Evolutionary conservation across 2,329 filamentous ascomycete genomes (phyloP).

Genomic region (Tolypocladium guangdongense): DNA sequence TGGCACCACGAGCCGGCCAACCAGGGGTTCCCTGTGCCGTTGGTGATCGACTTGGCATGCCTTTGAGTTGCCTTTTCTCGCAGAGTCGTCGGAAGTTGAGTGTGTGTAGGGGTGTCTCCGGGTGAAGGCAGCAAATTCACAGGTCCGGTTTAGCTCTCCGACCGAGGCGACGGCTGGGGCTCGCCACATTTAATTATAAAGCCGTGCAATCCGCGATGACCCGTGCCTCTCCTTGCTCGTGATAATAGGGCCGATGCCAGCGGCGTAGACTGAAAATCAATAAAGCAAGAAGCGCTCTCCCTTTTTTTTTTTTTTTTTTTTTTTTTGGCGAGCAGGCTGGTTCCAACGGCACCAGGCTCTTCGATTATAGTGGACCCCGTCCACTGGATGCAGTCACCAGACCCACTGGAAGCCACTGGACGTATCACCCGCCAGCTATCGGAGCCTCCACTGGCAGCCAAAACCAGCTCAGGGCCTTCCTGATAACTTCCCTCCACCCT

Average conservation of each 20-base stretch:
- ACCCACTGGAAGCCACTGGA: not conserved
- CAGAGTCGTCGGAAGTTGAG: not conserved
- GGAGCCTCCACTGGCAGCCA: not conserved
- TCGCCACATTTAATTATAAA: not conserved
- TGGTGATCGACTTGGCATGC: not conserved
- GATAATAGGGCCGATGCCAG: not conserved
- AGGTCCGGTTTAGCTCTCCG: not conserved
- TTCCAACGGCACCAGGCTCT: not conserved
- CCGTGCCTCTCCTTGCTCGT: not conserved
- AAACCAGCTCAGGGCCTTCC: not conserved
- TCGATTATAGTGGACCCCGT: not conserved
- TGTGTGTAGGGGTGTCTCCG: not conserved
- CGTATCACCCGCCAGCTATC: not conserved
- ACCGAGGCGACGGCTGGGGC: not conserved
- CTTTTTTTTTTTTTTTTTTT: too few relatives aligned
- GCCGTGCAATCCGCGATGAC: not conserved
- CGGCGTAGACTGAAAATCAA: not conserved
- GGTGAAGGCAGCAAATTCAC: not conserved
- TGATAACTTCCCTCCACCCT: not conserved
- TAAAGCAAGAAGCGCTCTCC: not conserved
- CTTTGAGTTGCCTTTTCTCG: not conserved
- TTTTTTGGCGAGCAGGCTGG: not conserved
- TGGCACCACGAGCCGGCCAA: not conserved
- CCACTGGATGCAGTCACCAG: constrained; percentile 6
- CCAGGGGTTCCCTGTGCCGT: not conserved